Percentiles rank a stretch among this genome's conserved stretches.
phyloP scores from a whole-genome alignment of 75 land plant genomes.

The Cunninghamia lanceolata region DNA sequence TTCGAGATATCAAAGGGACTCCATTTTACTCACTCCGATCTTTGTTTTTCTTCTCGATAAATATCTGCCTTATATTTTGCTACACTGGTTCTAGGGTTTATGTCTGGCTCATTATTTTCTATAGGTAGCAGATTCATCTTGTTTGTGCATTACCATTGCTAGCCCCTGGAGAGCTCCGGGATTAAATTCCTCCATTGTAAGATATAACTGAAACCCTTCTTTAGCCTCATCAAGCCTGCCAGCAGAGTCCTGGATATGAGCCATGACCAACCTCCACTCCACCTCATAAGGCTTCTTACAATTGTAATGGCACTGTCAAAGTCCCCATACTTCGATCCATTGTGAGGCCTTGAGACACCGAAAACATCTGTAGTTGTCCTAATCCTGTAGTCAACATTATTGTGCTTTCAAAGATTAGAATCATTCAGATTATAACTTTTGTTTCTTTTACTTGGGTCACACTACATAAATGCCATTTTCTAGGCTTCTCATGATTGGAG shows the following conservation, averaged over 20 bases:
- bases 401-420: not conserved
- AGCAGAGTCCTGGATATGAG: slow-evolving; percentile 51
- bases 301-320: slow-evolving; percentile 40
- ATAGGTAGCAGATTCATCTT: too few species aligned
- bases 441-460: slow-evolving; percentile 23
- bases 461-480: slow-evolving; percentile 36
- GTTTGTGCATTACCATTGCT: not conserved
- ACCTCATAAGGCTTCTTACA: slow-evolving; percentile 50
- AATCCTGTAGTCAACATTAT: not conserved
- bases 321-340: slow-evolving; percentile 19
- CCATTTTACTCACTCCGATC: too few species aligned
- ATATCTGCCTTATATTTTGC: too few species aligned
- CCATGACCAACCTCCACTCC: slow-evolving; percentile 62
- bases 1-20: too few species aligned
- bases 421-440: slow-evolving; percentile 6
- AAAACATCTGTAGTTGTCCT: too few species aligned
- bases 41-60: too few species aligned
- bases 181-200: slow-evolving; percentile 43
- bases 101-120: too few species aligned
- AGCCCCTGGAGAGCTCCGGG: slow-evolving; percentile 64
- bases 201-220: slow-evolving; percentile 40
- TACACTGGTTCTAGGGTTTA: too few species aligned
- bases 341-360: too few species aligned
- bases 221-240: slow-evolving; percentile 40
- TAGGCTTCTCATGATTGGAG: too few species aligned